Evolutionary conservation across 176 grass and related monocot species (phyloP).

Genomic region (Carex cristatella): DNA sequence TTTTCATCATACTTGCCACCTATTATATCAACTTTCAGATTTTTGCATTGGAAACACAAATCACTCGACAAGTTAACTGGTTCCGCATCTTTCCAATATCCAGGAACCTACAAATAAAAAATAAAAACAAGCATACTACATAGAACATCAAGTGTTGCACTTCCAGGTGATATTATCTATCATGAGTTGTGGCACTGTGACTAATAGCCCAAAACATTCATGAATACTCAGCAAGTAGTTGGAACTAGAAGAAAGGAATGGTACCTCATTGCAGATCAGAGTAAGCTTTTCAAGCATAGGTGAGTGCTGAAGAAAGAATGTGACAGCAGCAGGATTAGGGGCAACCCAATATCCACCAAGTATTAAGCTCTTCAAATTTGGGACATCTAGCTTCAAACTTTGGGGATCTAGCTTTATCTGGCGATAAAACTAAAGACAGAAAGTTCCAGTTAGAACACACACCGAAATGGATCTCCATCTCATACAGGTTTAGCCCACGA

Average conservation of each 20-base stretch:
- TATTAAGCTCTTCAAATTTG: slow-evolving; percentile 19
- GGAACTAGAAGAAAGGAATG: background rate
- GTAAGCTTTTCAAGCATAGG: slow-evolving; percentile 20
- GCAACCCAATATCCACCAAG: slow-evolving; percentile 15
- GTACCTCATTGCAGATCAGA: slow-evolving; percentile 7
- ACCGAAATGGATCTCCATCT: background rate
- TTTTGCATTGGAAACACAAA: slow-evolving; percentile 1
- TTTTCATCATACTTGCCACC: background rate
- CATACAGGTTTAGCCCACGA: background rate
- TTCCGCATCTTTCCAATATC: background rate
- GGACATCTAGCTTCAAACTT: slow-evolving; percentile 9
- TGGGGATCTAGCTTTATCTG: background rate
- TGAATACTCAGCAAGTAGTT: background rate
- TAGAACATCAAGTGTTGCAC: background rate
- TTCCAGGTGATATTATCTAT: background rate
- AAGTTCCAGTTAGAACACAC: background rate
- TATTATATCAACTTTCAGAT: slow-evolving; percentile 1
- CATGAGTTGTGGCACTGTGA: no score
- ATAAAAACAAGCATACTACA: background rate
- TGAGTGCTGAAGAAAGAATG: slow-evolving; percentile 14
- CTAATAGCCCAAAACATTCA: background rate
- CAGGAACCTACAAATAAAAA: background rate
- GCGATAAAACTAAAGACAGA: background rate
- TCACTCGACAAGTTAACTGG: background rate
- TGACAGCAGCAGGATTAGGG: background rate